A percentile compares a stretch with the other conserved stretches of the same genome.
phyloP scores from a whole-genome alignment of 2,329 filamentous ascomycete species.

The Clarireedia homoeocarpa region DNA sequence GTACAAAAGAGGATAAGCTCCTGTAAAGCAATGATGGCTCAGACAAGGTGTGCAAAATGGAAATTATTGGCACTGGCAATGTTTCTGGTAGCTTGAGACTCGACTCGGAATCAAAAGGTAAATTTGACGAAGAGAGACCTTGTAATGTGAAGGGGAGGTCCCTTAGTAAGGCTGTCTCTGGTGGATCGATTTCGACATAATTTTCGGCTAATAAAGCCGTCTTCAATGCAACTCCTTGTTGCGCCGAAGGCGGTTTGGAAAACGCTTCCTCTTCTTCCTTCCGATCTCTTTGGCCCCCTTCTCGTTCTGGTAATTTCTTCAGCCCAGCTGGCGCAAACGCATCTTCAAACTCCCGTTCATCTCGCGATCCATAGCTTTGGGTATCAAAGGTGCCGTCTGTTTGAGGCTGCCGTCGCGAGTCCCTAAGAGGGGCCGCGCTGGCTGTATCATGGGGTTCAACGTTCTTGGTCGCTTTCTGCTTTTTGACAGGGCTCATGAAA shows the following conservation, averaged over 20 bases:
- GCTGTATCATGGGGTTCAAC: slow-evolving; percentile 1
- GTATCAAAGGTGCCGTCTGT: slow-evolving; percentile 16
- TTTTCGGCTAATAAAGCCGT: slow-evolving; percentile 51
- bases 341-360: slow-evolving; percentile 32
- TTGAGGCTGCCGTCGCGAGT: slow-evolving; percentile 11
- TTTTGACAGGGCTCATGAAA: slow-evolving; percentile 28
- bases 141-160: slow-evolving; percentile 91
- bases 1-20: slow-evolving; percentile 71
- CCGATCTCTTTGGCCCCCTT: slow-evolving; percentile 27
- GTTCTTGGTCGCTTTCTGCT: background rate
- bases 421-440: slow-evolving; percentile 3
- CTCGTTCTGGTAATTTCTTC: slow-evolving; percentile 25
- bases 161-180: slow-evolving; percentile 59
- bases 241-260: slow-evolving; percentile 20
- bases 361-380: slow-evolving; percentile 33
- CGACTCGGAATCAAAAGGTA: slow-evolving; percentile 64
- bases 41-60: slow-evolving; percentile 79
- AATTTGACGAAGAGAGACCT: slow-evolving; percentile 78
- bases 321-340: slow-evolving; percentile 48
- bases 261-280: slow-evolving; percentile 26
- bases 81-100: slow-evolving; percentile 69
- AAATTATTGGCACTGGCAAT: slow-evolving; percentile 76
- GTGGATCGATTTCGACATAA: slow-evolving; percentile 48
- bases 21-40: slow-evolving; percentile 92
- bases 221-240: slow-evolving; percentile 33